These are phyloP conservation scores for Phaffia australis DNA, from an alignment of 768 basidiomycete species.

Conservation along the genomic window DNA sequence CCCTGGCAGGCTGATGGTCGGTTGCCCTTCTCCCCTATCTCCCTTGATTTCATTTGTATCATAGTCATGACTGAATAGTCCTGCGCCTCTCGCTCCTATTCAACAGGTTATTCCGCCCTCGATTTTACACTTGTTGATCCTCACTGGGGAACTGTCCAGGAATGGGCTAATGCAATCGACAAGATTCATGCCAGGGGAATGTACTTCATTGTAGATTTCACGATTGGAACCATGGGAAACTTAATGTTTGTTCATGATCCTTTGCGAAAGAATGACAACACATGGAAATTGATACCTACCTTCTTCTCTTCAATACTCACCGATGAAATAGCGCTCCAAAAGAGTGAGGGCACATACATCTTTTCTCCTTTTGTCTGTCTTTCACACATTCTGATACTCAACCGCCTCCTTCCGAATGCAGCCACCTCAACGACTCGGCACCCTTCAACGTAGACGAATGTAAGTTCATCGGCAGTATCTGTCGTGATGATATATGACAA, in stretches of 20 bases:
- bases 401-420: conserved; percentile 33
- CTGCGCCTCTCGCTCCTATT: too few relatives aligned
- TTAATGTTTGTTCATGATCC: conserved; percentile 46
- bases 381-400: not conserved
- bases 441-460: conserved; percentile 72
- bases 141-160: conserved; percentile 73
- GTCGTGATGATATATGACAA: not conserved
- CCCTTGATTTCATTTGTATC: too few relatives aligned
- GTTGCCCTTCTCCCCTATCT: conserved; percentile 44
- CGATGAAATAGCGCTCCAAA: not conserved
- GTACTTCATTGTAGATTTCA: conserved; percentile 89
- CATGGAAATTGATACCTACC: not conserved
- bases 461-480: conserved; percentile 16
- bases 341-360: not conserved
- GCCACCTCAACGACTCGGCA: conserved; percentile 64
- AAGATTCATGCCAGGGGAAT: conserved; percentile 68
- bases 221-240: conserved; percentile 83
- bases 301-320: not conserved
- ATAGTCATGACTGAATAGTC: too few relatives aligned
- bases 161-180: conserved; percentile 68
- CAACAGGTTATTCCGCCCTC: conserved; percentile 60
- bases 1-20: conserved; percentile 25
- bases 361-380: not conserved
- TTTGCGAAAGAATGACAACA: not conserved
- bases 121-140: conserved; percentile 85